Conservation (phyloP, 306 rosid species). For the barrel medic (Medicago truncatula) region DNA sequence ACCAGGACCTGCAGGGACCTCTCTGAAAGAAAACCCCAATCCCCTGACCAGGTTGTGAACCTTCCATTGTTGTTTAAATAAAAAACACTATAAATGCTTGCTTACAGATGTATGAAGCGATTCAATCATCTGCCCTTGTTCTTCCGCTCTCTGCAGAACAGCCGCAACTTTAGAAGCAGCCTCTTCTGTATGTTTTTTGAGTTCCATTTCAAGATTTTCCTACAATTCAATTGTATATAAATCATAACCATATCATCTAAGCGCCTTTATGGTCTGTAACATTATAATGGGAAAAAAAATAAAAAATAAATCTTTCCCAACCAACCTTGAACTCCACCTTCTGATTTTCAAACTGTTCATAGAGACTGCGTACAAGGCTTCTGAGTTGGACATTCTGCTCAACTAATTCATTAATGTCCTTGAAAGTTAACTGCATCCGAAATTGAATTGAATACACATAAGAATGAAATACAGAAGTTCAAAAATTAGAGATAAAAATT, state of each 20-base stretch:
- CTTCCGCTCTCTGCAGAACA: conserved; percentile 90
- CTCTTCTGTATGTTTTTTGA: conserved; percentile 73
- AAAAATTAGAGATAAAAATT: neutral
- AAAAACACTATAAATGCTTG: conserved; percentile 39
- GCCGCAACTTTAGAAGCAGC: conserved; percentile 83
- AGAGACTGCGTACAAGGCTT: conserved; percentile 84
- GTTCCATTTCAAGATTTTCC: conserved; percentile 81
- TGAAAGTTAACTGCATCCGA: conserved; percentile 81
- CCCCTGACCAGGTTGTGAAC: conserved; percentile 14
- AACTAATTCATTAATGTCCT: conserved; percentile 94
- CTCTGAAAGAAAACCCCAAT: conserved; percentile 3
- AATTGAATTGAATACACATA: conserved; percentile 14
- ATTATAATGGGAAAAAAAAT: neutral
- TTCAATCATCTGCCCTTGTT: conserved; percentile 91
- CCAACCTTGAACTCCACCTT: conserved; percentile 82
- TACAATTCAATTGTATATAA: conserved; percentile 45
- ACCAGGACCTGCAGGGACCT: conserved; percentile 4
- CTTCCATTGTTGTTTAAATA: neutral
- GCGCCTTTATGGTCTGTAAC: neutral
- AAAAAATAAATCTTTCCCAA: neutral
- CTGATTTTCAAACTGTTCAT: conserved; percentile 75
- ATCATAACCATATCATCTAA: neutral
- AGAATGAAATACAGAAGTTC: conserved; percentile 7
- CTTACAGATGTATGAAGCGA: conserved; percentile 93
- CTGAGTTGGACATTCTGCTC: conserved; percentile 92